phyloP scores from a whole-genome alignment of 257 asterid genomes.

The Solanum infundibuliforme region DNA sequence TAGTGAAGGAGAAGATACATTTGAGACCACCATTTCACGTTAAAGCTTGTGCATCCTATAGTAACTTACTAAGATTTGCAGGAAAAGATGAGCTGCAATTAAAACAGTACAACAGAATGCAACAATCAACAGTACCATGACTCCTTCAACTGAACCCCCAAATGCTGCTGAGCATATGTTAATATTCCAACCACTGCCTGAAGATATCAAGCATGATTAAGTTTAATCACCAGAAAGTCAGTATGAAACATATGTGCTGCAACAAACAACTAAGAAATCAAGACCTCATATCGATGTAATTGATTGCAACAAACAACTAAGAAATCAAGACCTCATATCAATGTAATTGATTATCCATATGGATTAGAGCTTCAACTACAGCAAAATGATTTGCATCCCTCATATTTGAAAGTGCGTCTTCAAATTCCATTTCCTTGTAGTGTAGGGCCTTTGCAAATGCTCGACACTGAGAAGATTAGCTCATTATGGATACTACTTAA shows the following conservation, averaged over 20 bases:
- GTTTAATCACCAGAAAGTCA: background rate
- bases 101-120: background rate
- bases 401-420: constrained; percentile 73
- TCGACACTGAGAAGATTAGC: constrained; percentile 61
- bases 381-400: constrained; percentile 89
- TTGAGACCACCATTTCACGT: background rate
- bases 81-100: background rate
- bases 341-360: constrained; percentile 90
- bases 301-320: background rate
- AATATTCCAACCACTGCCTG: constrained; percentile 97
- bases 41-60: background rate
- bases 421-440: constrained; percentile 97
- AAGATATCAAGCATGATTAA: constrained; percentile 5
- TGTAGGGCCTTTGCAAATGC: constrained; percentile 98
- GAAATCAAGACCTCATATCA: constrained; percentile 68
- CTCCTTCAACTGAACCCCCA: constrained; percentile 92
- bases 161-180: constrained; percentile 81
- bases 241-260: background rate
- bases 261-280: background rate
- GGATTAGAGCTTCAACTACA: constrained; percentile 91
- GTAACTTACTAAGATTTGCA: background rate
- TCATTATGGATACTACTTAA: background rate
- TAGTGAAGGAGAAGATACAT: background rate
- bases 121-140: constrained; percentile 54
- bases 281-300: too few species aligned